Percentiles rank a stretch among this genome's conserved stretches.
Evolutionary conservation across 768 basidiomycete genomes (phyloP).

Genomic region (Lactifluus pinguis): DNA sequence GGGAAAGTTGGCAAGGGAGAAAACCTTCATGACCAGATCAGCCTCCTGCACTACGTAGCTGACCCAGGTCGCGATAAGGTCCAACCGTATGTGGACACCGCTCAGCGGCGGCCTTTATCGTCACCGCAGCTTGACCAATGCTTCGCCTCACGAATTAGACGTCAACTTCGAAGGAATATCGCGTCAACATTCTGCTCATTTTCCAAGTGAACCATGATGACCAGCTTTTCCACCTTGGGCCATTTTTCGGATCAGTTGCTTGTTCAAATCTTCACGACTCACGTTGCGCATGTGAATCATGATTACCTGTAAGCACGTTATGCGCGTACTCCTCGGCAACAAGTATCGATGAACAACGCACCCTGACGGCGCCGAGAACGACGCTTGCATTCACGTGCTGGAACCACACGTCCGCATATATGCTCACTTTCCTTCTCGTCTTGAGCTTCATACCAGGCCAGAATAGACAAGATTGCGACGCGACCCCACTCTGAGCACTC

Average conservation of each 20-base stretch:
- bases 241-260: slow-evolving; percentile 90
- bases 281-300: slow-evolving; percentile 95
- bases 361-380: slow-evolving; percentile 94
- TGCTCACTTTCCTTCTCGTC: slow-evolving; percentile 97
- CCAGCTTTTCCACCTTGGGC: slow-evolving; percentile 98
- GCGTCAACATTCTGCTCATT: slow-evolving; percentile 91
- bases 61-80: slow-evolving; percentile 86
- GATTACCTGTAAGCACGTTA: slow-evolving; percentile 52
- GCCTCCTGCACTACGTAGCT: slow-evolving; percentile 98
- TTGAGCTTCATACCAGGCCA: slow-evolving; percentile 71
- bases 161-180: slow-evolving; percentile 92
- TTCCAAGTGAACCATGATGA: slow-evolving; percentile 95
- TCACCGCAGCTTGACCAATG: slow-evolving; percentile 92
- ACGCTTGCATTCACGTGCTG: slow-evolving; percentile 96
- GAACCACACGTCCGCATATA: slow-evolving; percentile 96
- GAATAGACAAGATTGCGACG: slow-evolving; percentile 81
- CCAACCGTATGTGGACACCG: slow-evolving; percentile 89
- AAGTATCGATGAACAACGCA: slow-evolving; percentile 24
- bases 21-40: slow-evolving; percentile 96
- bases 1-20: slow-evolving; percentile 6
- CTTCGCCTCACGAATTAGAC: slow-evolving; percentile 96
- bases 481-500: slow-evolving; percentile 99
- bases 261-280: slow-evolving; percentile 70
- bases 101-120: slow-evolving; percentile 88
- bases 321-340: not conserved